Conservation (phyloP, 192 early-diverging fungal species). For the Coemansia sp. region DNA sequence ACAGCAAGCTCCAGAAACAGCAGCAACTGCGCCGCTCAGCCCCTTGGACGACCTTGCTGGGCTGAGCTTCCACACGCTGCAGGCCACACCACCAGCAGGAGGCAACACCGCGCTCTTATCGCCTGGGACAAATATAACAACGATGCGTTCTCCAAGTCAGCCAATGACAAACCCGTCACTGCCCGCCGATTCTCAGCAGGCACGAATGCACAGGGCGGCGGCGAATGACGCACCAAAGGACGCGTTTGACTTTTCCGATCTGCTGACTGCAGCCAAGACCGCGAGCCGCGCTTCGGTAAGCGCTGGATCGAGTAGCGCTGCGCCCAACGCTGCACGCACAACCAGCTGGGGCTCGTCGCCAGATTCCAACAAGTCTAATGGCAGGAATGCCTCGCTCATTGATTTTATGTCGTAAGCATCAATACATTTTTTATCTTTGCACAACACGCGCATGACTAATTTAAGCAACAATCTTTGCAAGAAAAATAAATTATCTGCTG, state of each 20-base stretch:
- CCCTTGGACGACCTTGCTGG: conserved; percentile 41
- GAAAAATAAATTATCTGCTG: too few species aligned
- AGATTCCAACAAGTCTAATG: conserved; percentile 11
- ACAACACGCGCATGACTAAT: too few species aligned
- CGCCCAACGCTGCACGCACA: conserved; percentile 24
- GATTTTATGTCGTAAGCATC: conserved; percentile 28
- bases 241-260: conserved; percentile 50
- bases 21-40: neutral
- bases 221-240: conserved; percentile 19
- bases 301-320: neutral
- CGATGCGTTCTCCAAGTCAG: conserved; percentile 5
- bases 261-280: conserved; percentile 41
- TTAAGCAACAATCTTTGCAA: too few species aligned
- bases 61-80: conserved; percentile 23
- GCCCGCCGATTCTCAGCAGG: conserved; percentile 37
- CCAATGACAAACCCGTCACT: conserved; percentile 49
- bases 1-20: neutral
- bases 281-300: conserved; percentile 26
- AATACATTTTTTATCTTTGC: neutral
- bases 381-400: conserved; percentile 22
- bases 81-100: neutral
- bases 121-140: conserved; percentile 14
- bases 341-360: conserved; percentile 46
- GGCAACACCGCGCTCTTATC: conserved; percentile 5
- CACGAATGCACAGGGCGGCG: conserved; percentile 17